Conservation (phyloP, 352 stramenopile species). For the Globisporangium apiculatum region DNA sequence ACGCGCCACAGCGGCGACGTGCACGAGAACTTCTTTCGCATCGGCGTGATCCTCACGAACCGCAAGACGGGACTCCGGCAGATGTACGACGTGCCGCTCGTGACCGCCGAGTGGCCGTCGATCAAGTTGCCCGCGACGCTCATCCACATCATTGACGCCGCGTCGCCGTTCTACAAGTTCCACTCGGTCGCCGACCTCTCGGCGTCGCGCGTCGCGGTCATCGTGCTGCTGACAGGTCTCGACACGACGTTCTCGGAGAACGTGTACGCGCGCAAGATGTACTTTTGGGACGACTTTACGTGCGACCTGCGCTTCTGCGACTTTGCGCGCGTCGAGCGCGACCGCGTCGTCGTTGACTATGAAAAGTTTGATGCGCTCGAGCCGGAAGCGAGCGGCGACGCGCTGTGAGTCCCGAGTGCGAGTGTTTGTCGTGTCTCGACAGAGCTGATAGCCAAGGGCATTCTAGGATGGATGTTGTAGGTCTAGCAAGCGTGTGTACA, state of each 20-base stretch:
- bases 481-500: background rate
- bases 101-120: constrained; percentile 72
- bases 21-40: constrained; percentile 77
- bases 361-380: constrained; percentile 54
- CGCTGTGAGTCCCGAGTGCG: too few relatives aligned
- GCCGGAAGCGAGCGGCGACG: constrained; percentile 11
- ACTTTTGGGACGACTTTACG: constrained; percentile 85
- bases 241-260: constrained; percentile 84
- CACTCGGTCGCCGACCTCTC: constrained; percentile 63
- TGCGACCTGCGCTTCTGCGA: constrained; percentile 73
- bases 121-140: constrained; percentile 78
- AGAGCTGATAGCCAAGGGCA: too few relatives aligned
- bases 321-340: constrained; percentile 64
- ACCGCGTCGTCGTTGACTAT: constrained; percentile 64
- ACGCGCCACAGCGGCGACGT: constrained; percentile 74
- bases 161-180: constrained; percentile 77
- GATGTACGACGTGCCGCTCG: constrained; percentile 77
- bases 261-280: constrained; percentile 83
- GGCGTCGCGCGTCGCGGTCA: constrained; percentile 64
- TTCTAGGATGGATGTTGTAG: too few relatives aligned
- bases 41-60: constrained; percentile 79
- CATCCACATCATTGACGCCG: constrained; percentile 77
- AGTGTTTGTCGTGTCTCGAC: too few relatives aligned
- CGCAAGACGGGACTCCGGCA: constrained; percentile 71
- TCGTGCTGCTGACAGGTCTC: constrained; percentile 71